phyloP scores from a whole-genome alignment of 495 filamentous ascomycete genomes.

The Cenococcum geophilum region DNA sequence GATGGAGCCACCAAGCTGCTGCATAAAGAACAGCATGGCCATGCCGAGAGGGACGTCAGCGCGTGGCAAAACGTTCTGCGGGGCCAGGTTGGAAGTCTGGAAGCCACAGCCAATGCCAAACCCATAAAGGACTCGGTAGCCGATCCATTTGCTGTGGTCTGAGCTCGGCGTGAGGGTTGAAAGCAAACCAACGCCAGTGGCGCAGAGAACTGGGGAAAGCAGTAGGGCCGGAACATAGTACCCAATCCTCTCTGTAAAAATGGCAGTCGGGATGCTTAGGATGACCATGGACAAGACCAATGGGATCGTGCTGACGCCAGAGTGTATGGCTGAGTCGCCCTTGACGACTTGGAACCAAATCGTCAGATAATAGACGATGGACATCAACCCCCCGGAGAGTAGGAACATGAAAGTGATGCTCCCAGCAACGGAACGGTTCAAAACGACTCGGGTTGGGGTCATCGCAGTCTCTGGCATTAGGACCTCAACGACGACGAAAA shows the following conservation, averaged over 20 bases:
- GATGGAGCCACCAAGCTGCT: constrained; percentile 1
- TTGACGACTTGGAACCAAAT: constrained; percentile 89
- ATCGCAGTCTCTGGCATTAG: constrained; percentile 66
- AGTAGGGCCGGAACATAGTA: constrained; percentile 76
- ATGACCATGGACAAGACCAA: constrained; percentile 60
- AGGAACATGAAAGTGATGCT: constrained; percentile 49
- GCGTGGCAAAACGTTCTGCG: not conserved
- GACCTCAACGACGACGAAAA: constrained; percentile 60
- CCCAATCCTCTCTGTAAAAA: constrained; percentile 53
- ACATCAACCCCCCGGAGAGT: constrained; percentile 59
- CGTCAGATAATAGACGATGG: constrained; percentile 53
- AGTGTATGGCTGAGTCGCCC: constrained; percentile 56
- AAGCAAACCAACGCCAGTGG: constrained; percentile 65
- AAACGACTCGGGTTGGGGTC: constrained; percentile 64
- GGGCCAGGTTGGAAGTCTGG: not conserved
- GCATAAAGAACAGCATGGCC: constrained; percentile 3
- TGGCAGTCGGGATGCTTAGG: constrained; percentile 54
- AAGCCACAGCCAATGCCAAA: constrained; percentile 51
- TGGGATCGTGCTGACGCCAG: constrained; percentile 72
- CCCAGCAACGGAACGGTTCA: constrained; percentile 58
- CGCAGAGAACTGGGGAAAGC: constrained; percentile 49
- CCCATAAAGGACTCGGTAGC: constrained; percentile 67
- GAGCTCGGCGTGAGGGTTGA: constrained; percentile 57
- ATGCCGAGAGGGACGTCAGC: constrained; percentile 4
- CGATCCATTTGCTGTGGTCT: constrained; percentile 57